These are phyloP conservation scores for Neodidymelliopsis sp. DNA, from an alignment of 2,329 filamentous ascomycete species.

Conservation along the genomic window DNA sequence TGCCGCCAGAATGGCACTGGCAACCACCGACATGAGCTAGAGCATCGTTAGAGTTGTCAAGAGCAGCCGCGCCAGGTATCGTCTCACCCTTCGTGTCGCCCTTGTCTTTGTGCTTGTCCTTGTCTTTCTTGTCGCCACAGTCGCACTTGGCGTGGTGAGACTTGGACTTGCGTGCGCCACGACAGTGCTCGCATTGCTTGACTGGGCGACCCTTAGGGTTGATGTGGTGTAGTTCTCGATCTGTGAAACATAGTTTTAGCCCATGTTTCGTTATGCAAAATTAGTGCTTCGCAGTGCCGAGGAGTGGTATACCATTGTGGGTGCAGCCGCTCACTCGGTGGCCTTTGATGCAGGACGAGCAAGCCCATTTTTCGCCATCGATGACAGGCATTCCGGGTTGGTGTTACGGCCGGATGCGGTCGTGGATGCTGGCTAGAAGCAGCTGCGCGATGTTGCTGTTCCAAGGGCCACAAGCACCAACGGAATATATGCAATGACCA, in stretches of 20 bases:
- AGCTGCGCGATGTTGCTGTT: constrained; percentile 28
- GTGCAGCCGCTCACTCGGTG: constrained; percentile 99
- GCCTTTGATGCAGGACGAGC: constrained; percentile 96
- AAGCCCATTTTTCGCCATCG: constrained; percentile 97
- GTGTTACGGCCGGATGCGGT: constrained; percentile 45
- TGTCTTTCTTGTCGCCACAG: constrained; percentile 89
- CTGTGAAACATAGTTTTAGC: constrained; percentile 57
- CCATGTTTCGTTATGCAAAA: constrained; percentile 3
- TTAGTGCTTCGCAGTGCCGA: constrained; percentile 7
- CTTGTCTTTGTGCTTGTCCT: constrained; percentile 57
- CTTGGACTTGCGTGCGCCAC: constrained; percentile 93
- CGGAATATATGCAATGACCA: constrained; percentile 21
- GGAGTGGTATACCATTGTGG: constrained; percentile 74
- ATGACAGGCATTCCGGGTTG: constrained; percentile 48
- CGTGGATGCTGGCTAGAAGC: constrained; percentile 39
- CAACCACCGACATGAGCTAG: constrained; percentile 52
- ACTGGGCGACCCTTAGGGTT: constrained; percentile 98
- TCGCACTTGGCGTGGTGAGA: constrained; percentile 96
- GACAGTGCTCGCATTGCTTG: constrained; percentile 97
- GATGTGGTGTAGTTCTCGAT: constrained; percentile 90
- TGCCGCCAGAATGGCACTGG: constrained; percentile 65
- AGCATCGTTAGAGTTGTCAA: constrained; percentile 41
- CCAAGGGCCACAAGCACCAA: constrained; percentile 22
- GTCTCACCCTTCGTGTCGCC: constrained; percentile 50
- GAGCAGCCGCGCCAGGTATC: constrained; percentile 41